Base-by-base conservation (phyloP, 257 asterid genomes). In the Solanum chaucha region DNA sequence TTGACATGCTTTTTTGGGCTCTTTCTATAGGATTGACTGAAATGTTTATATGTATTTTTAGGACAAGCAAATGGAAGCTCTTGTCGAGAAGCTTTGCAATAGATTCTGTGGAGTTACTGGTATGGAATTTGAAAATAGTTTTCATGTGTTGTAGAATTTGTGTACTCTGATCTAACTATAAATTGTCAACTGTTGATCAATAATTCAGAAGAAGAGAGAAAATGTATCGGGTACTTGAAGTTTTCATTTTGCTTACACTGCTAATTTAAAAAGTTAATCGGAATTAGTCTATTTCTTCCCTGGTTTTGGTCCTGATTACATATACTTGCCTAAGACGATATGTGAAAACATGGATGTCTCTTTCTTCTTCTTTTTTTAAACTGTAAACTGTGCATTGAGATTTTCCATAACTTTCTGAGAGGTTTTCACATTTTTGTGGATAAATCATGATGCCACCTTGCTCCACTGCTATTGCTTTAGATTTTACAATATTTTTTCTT, bases 51-150 rank as follows among this genome's bases (percentile, higher is more conserved):
- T 83, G 80, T 73, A 44, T 36, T 87, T 85, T 87, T 91, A 97
- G 99, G 99, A 97, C 90, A 97, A 95, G 89, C 99, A 97, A 95
- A 94, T 97, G 98, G 99, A 97, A 90, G 88, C 98, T 81, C 98
- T 97, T 86, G 99, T 97, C n/a, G 99, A 97, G 86, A 97, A 97
- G 90, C 95, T 97, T 85, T 94, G 97, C 94, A 92, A 95, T 85
- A 95, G 99, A 92, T 93, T 97, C 87, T 88, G 94, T 74, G 99
- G 99, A 51, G 97, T 94, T 87, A 90, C 98, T 89, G 99, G 99
- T 97, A 93, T 87, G 77, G 20, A 67, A 77, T 48, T 59, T 86
- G 32, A 10, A 46, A 41, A 22, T 80, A 64, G 84, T 64, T 67
- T 30, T 61, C 20, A 40, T 6, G 65, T 48, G 44, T 17, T 59